phyloP scores from a whole-genome alignment of 2,329 filamentous ascomycete genomes.

The Apiospora malaysiana region DNA sequence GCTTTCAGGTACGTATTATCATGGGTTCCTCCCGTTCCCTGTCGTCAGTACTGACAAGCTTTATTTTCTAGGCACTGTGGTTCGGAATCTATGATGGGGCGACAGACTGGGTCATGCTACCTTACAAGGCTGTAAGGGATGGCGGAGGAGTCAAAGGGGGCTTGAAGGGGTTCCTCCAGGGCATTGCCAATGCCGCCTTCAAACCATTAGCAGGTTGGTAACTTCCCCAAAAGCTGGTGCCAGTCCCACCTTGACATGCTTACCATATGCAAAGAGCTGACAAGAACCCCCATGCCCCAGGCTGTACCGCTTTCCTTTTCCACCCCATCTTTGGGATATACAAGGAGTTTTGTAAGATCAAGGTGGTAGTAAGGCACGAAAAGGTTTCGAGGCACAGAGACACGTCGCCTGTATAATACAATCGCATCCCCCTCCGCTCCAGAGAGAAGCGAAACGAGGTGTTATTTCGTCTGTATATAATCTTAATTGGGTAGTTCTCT shows the following conservation, averaged over 20 bases:
- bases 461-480: neutral
- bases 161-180: neutral
- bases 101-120: neutral
- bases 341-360: neutral
- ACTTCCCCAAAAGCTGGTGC: neutral
- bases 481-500: neutral
- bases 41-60: no score
- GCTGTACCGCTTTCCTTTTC: neutral
- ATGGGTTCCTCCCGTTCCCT: neutral
- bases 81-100: neutral
- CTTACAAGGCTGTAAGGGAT: constrained; percentile 9
- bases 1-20: neutral
- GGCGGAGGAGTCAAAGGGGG: neutral
- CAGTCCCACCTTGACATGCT: no score
- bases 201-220: neutral
- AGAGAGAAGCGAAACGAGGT: no score
- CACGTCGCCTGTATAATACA: neutral
- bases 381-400: neutral
- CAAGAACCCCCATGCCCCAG: neutral
- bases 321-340: neutral
- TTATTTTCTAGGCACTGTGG: neutral
- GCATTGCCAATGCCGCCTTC: neutral
- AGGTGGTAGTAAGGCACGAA: neutral
- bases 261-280: neutral
- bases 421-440: neutral